Evolutionary conservation across 495 filamentous ascomycete species (phyloP).

Genomic region (Copromyces sp.): DNA sequence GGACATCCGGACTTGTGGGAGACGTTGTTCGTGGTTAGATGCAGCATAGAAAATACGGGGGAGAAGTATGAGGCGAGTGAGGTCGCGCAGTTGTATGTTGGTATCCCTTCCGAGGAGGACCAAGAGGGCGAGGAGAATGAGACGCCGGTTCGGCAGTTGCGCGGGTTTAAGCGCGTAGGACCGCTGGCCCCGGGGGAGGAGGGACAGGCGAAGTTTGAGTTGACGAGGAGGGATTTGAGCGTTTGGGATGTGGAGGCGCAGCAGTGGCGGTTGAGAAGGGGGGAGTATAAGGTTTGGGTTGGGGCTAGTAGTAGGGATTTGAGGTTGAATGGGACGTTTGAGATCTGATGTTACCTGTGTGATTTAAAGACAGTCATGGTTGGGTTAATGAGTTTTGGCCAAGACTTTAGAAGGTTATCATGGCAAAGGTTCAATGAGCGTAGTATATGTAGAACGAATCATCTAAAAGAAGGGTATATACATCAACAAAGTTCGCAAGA

Average conservation of each 20-base stretch:
- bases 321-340: conserved; percentile 8
- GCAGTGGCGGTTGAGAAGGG: conserved; percentile 66
- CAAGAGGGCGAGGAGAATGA: conserved; percentile 4
- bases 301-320: conserved; percentile 43
- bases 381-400: not conserved
- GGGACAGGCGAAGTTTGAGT: conserved; percentile 28
- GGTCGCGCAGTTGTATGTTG: conserved; percentile 49
- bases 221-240: conserved; percentile 50
- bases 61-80: conserved; percentile 40
- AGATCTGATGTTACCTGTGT: not conserved
- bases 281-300: conserved; percentile 32
- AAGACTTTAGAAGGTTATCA: not conserved
- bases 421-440: not conserved
- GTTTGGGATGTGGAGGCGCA: conserved; percentile 74
- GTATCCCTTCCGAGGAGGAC: conserved; percentile 24
- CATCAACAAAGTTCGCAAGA: not conserved
- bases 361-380: not conserved
- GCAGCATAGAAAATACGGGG: conserved; percentile 61
- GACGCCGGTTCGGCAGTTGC: conserved; percentile 38
- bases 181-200: conserved; percentile 32
- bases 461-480: not conserved
- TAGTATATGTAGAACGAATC: not conserved
- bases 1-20: conserved; percentile 71
- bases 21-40: conserved; percentile 42
- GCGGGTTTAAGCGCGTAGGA: conserved; percentile 47